Evolutionary conservation across 106 monocot genomes (phyloP).

Genomic region (Allium cepa): DNA sequence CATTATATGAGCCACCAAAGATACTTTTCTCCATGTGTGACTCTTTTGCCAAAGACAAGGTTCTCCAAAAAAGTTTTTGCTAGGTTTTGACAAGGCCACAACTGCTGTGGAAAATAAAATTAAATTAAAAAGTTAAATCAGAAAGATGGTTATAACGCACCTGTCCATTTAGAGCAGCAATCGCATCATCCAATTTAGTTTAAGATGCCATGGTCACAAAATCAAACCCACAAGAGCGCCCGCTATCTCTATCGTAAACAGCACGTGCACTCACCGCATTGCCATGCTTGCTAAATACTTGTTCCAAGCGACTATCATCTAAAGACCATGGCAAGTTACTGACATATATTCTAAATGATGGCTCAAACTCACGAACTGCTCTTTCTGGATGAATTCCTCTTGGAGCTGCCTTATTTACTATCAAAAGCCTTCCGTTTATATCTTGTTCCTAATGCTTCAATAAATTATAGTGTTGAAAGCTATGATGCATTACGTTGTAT

Average conservation of each 20-base stretch:
- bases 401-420: conserved; percentile 79
- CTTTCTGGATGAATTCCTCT: conserved; percentile 62
- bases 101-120: too few species aligned
- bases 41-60: too few species aligned
- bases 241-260: conserved; percentile 79
- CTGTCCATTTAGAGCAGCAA: conserved; percentile 90
- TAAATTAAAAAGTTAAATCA: too few species aligned
- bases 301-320: conserved; percentile 66
- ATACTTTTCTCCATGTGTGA: too few species aligned
- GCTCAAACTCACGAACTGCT: conserved; percentile 19
- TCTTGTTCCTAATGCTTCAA: conserved; percentile 37
- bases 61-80: too few species aligned
- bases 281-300: conserved; percentile 81
- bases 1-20: too few species aligned
- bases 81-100: too few species aligned
- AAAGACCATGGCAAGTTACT: conserved; percentile 91
- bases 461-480: background rate
- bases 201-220: conserved; percentile 80
- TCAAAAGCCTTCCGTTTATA: conserved; percentile 55
- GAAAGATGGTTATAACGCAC: conserved; percentile 15
- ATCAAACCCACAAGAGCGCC: conserved; percentile 87
- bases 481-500: too few species aligned
- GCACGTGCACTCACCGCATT: conserved; percentile 69
- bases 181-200: conserved; percentile 72
- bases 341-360: conserved; percentile 66